Evolutionary conservation across 2,329 filamentous ascomycete species (phyloP), one percentile per base, ranked within the genome.

Genomic region (Fusarium ambrosium): DNA sequence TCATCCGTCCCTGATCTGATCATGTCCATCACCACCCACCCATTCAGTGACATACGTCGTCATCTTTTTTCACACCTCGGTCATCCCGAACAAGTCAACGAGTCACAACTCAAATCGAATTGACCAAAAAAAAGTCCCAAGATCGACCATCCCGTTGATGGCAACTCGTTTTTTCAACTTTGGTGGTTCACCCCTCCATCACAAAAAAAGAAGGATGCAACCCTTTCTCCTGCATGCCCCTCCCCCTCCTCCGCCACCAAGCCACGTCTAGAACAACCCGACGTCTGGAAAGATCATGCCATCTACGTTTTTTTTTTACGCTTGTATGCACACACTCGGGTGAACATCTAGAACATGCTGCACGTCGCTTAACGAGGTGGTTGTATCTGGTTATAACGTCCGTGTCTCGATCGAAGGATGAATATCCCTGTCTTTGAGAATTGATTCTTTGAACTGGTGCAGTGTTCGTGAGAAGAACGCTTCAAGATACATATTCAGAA

Each of bases 251-350:
- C 59, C 39, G 53, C 66, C 62, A 71, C 66, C 71, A 74, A 69
- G 61, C 72, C 68, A 37, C 69, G 62, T 74, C 58, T 69, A 72
- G 72, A 74, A 74, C 68, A 45, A 53, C 48, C 18, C 48, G 56
- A 36, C 43, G 22, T 45, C 8, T 32, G 61, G 43, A 62, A 66
- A 60, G n/a, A 58, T 53, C 48, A 72, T 74, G 68, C 64, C 71
- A 32, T 69, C 36, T 7, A 39, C 34, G 34, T 39, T 39, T n/a
- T 37, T 37, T 43, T 7, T 10, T 0, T 6, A 1, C 32, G 11
- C 43, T 13, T 36, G 18, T 66, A 45, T 56, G 60, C 58, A 53
- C 58, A 53, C 22, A 24, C 27, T 29, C 39, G 43, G 27, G 34
- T 20, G 41, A n/a, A 20, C 32, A 61, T 69, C 51, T 58, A 60